Evolutionary conservation across 1,284 basidiomycete genomes (phyloP).

Genomic region (Cutaneotrichosporon dermatis): DNA sequence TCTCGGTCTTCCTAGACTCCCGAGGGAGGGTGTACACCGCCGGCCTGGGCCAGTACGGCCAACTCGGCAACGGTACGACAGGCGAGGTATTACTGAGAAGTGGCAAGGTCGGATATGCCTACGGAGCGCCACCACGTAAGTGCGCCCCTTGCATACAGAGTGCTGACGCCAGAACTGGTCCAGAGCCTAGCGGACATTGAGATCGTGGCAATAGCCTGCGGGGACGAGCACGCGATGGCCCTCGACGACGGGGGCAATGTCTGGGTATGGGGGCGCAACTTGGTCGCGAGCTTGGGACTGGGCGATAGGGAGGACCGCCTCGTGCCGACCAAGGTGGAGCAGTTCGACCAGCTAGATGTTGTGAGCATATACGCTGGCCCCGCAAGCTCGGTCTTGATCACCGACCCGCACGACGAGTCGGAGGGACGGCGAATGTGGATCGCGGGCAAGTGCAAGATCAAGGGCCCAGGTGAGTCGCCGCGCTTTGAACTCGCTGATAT

Average conservation of each 20-base stretch:
- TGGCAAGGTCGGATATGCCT: constrained; percentile 75
- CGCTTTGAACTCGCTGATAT: background rate
- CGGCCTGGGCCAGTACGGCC: constrained; percentile 88
- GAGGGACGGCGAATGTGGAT: constrained; percentile 62
- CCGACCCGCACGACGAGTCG: constrained; percentile 23
- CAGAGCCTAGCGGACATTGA: constrained; percentile 67
- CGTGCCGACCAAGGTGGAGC: constrained; percentile 3
- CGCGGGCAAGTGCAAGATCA: constrained; percentile 74
- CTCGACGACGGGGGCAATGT: constrained; percentile 73
- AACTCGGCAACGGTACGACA: constrained; percentile 76
- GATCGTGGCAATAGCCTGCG: constrained; percentile 74
- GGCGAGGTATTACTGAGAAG: constrained; percentile 74
- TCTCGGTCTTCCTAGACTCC: constrained; percentile 74
- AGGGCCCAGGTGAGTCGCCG: constrained; percentile 67
- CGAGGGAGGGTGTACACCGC: constrained; percentile 82
- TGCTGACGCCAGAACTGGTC: constrained; percentile 57
- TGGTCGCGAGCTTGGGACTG: constrained; percentile 51
- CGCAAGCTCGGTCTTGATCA: constrained; percentile 78
- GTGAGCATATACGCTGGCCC: constrained; percentile 70
- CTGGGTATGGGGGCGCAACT: constrained; percentile 64
- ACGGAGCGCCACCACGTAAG: constrained; percentile 69
- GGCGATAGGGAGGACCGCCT: constrained; percentile 75
- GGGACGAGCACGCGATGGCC: constrained; percentile 79
- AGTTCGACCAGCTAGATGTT: background rate
- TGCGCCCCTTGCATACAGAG: constrained; percentile 11